These are phyloP conservation scores for Alloteropsis angusta DNA, from an alignment of 202 grass and related monocot species.

Conservation along the genomic window DNA sequence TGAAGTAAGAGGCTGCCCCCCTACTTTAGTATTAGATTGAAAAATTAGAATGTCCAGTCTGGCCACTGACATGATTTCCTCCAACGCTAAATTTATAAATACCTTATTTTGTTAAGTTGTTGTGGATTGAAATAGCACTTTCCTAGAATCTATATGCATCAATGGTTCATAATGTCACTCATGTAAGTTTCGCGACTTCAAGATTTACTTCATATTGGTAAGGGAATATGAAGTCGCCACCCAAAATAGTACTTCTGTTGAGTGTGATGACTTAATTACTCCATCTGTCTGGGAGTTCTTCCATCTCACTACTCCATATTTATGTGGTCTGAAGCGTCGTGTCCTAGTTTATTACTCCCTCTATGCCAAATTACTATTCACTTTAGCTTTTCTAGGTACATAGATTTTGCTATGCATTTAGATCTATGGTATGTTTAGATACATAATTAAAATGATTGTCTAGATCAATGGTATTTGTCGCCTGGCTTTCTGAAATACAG, in stretches of 20 bases:
- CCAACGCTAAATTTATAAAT: slow-evolving; percentile 2
- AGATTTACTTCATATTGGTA: not conserved
- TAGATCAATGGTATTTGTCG: no score
- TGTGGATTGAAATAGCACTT: not conserved
- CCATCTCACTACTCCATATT: not conserved
- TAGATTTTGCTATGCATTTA: no score
- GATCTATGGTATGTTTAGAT: no score
- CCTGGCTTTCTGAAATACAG: slow-evolving; percentile 12
- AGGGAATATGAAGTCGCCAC: not conserved
- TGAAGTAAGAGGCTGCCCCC: not conserved
- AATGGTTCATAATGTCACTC: not conserved
- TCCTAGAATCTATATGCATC: not conserved
- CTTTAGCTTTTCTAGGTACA: no score
- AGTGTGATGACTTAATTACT: not conserved
- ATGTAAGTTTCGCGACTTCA: not conserved
- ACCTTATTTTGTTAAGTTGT: not conserved
- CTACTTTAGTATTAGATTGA: not conserved
- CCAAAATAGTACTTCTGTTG: not conserved
- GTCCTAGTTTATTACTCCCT: not conserved
- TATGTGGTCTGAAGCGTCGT: not conserved
- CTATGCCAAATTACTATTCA: no score
- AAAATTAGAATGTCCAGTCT: not conserved
- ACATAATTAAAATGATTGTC: no score
- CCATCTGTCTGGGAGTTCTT: not conserved
- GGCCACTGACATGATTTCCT: not conserved